phyloP scores from a whole-genome alignment of 1,139 yeast species.

The Debaryomycetaceae sp. region DNA sequence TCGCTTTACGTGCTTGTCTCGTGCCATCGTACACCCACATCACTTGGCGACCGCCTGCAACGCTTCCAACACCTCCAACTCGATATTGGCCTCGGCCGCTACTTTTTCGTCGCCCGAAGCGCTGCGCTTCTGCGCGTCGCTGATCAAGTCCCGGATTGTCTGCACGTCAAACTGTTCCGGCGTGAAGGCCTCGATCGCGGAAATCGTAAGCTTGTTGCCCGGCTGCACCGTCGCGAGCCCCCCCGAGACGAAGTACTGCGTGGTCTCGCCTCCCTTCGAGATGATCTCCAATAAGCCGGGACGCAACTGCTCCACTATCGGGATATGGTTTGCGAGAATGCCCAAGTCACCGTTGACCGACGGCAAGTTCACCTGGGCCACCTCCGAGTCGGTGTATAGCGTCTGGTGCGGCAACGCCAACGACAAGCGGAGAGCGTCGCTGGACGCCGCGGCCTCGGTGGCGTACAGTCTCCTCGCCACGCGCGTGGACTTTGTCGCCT shows the following conservation, averaged over 20 bases:
- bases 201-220: slow-evolving; percentile 81
- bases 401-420: slow-evolving; percentile 85
- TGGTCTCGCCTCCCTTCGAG: slow-evolving; percentile 61
- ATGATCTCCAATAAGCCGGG: slow-evolving; percentile 94
- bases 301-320: slow-evolving; percentile 91
- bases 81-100: slow-evolving; percentile 92
- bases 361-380: slow-evolving; percentile 90
- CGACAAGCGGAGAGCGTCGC: slow-evolving; percentile 77
- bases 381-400: slow-evolving; percentile 40
- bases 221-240: slow-evolving; percentile 97
- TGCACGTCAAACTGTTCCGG: slow-evolving; percentile 80
- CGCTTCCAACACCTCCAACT: slow-evolving; percentile 94
- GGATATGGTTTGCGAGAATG: slow-evolving; percentile 96
- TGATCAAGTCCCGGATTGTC: slow-evolving; percentile 68
- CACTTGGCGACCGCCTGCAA: slow-evolving; percentile 82
- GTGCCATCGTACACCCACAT: background rate
- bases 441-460: slow-evolving; percentile 57
- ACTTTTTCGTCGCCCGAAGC: slow-evolving; percentile 75
- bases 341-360: slow-evolving; percentile 96
- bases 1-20: background rate
- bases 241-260: slow-evolving; percentile 87
- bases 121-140: slow-evolving; percentile 93
- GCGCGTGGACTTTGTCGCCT: slow-evolving; percentile 51
- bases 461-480: slow-evolving; percentile 78
- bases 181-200: slow-evolving; percentile 94